Conservation (phyloP, 2,329 filamentous ascomycete species). For the Thermomyces lanuginosus region DNA sequence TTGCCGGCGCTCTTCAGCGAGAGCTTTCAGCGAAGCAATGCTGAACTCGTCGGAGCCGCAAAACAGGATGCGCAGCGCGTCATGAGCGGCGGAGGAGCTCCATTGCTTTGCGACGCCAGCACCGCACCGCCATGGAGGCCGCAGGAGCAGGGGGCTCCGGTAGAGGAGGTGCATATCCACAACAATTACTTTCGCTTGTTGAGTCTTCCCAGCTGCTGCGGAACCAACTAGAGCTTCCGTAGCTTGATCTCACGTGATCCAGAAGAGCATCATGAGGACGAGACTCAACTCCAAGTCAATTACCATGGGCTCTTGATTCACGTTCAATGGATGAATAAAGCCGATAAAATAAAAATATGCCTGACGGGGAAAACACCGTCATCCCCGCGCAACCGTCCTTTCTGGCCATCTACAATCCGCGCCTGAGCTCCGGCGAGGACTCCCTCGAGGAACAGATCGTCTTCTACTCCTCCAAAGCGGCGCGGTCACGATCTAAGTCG, state of each 20-base stretch:
- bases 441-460: slow-evolving; percentile 70
- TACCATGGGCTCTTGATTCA: too few species aligned
- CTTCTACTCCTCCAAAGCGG: slow-evolving; percentile 58
- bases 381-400: slow-evolving; percentile 76
- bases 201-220: too few species aligned
- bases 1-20: slow-evolving; percentile 43
- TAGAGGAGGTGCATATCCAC: too few species aligned
- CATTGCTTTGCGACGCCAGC: slow-evolving; percentile 10
- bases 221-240: too few species aligned
- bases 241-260: too few species aligned
- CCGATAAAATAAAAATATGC: too few species aligned
- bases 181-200: too few species aligned
- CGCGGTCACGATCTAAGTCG: slow-evolving; percentile 11
- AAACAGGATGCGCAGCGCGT: slow-evolving; percentile 70
- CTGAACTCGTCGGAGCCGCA: slow-evolving; percentile 91
- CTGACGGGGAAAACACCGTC: slow-evolving; percentile 26
- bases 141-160: too few species aligned
- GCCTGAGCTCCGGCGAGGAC: slow-evolving; percentile 55
- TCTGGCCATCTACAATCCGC: slow-evolving; percentile 87
- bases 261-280: too few species aligned
- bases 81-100: slow-evolving; percentile 18
- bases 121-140: too few species aligned
- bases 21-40: slow-evolving; percentile 53
- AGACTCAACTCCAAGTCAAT: too few species aligned
- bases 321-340: too few species aligned